These are phyloP conservation scores for Blastobotrys terrestris DNA, from an alignment of 805 yeast species.

Conservation along the genomic window DNA sequence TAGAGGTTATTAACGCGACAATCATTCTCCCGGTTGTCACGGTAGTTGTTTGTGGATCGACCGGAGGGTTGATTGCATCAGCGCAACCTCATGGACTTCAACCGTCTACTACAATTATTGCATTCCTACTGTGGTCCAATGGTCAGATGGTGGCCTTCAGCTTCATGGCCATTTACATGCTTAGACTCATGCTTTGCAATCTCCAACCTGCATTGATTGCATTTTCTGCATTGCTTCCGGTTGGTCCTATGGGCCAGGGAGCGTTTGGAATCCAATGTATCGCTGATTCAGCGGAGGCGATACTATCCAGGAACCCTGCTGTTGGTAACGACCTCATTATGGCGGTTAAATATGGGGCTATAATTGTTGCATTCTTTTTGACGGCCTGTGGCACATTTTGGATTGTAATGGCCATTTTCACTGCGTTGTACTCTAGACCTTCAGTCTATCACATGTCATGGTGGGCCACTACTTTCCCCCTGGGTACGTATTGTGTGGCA, in stretches of 20 bases:
- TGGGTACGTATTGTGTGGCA: slow-evolving; percentile 74
- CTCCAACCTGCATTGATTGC: slow-evolving; percentile 52
- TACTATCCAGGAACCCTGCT: slow-evolving; percentile 18
- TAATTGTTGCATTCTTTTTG: slow-evolving; percentile 40
- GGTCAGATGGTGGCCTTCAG: slow-evolving; percentile 58
- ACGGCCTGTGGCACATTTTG: slow-evolving; percentile 55
- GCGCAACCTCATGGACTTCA: slow-evolving; percentile 42
- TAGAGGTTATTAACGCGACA: slow-evolving; percentile 45
- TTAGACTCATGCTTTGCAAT: slow-evolving; percentile 53
- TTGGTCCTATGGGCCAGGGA: slow-evolving; percentile 86
- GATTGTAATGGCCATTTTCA: slow-evolving; percentile 38
- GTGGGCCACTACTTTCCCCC: slow-evolving; percentile 89
- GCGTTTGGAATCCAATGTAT: slow-evolving; percentile 57
- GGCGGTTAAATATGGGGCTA: slow-evolving; percentile 32
- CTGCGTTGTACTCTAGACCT: slow-evolving; percentile 32
- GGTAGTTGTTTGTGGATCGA: slow-evolving; percentile 65
- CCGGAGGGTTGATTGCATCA: slow-evolving; percentile 52
- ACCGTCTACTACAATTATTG: slow-evolving; percentile 46
- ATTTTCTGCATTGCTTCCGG: slow-evolving; percentile 61
- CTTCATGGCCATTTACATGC: slow-evolving; percentile 49
- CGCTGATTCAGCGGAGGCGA: slow-evolving; percentile 38
- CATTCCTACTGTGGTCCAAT: slow-evolving; percentile 60
- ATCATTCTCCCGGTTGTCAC: slow-evolving; percentile 74
- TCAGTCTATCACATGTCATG: slow-evolving; percentile 44
- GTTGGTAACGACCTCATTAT: slow-evolving; percentile 25